Base-by-base conservation (phyloP, 208 protist genomes). In the Trypanosoma cruzi region DNA sequence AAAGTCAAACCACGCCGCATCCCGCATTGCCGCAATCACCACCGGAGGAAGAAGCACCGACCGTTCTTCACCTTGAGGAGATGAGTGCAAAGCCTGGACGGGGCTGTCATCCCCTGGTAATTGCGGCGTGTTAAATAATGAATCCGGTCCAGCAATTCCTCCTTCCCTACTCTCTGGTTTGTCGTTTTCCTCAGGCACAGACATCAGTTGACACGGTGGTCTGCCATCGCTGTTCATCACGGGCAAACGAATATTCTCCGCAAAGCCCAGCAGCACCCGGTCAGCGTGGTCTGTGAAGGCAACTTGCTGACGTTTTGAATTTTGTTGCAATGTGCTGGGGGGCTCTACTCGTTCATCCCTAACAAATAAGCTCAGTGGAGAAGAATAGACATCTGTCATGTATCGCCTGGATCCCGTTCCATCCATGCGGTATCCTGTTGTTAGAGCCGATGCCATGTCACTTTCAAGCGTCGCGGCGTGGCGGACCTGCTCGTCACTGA, bases 401-500 rank as follows among this genome's bases (percentile, higher is more conserved):
- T 61, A 61, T 44, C 29, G 28, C 10, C 34, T 61, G 36, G 8
- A 20, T 46, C 36, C 28, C 36, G 34, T 46, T 29, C 31, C 58
- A 31, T 50, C 42, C 42, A 48, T 52, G 18, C 0, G 8, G 10
- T 64, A 28, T 29, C 22, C 10, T 31, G 18, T 24, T 36, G 2
- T 34, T 13, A 32, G 26, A 26, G 8, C 2, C 46, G 24, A 46
- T 64, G 56, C 34, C 20, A 31, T 18, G 5, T 16, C 18, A 29
- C 53, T 68, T 44, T 68, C 50, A 60, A 22, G 28, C 20, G 48
- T 44, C 6, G 46, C 46, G 16, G 0, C 68, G 32, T 55, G 60
- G 46, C 58, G 57, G 56, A 14, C 31, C 32, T 66, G 50, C 22
- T 42, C 76, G 5, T 70, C 71, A 53, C 60, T 63, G 54, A 88